Evolutionary conservation across 495 filamentous ascomycete species (phyloP).

Genomic region (Rhypophila decipiens): DNA sequence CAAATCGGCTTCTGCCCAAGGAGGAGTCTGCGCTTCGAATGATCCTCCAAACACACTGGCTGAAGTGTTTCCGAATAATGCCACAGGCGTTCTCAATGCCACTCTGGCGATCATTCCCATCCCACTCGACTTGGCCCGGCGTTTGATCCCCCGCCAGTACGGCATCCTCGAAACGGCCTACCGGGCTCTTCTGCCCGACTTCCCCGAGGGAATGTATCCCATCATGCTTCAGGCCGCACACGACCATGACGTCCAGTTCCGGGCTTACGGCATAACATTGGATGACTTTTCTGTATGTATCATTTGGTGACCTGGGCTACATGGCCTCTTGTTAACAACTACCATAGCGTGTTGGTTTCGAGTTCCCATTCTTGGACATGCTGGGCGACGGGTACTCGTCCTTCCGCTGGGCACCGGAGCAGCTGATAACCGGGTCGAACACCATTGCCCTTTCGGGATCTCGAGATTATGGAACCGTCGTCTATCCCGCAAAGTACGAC

Average conservation of each 20-base stretch:
- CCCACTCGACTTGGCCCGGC: constrained; percentile 24
- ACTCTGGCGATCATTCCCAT: constrained; percentile 37
- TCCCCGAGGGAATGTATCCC: constrained; percentile 39
- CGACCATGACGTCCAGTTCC: constrained; percentile 36
- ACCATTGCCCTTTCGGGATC: constrained; percentile 30
- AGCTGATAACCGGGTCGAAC: constrained; percentile 30
- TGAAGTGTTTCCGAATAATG: constrained; percentile 28
- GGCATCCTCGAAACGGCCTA: constrained; percentile 34
- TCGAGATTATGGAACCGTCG: constrained; percentile 30
- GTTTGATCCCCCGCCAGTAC: constrained; percentile 30
- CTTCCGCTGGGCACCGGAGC: constrained; percentile 35
- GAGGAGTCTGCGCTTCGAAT: constrained; percentile 25
- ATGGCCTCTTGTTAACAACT: constrained; percentile 2
- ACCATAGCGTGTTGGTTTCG: constrained; percentile 32
- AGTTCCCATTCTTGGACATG: constrained; percentile 40
- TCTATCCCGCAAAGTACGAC: constrained; percentile 29
- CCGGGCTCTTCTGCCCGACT: constrained; percentile 28
- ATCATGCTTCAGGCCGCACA: constrained; percentile 38
- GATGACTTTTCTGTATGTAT: constrained; percentile 36
- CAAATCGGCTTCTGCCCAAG: constrained; percentile 14
- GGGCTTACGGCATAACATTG: constrained; percentile 26
- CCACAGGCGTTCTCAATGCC: constrained; percentile 36
- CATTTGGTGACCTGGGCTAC: neutral
- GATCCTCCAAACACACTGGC: constrained; percentile 31
- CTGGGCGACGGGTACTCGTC: constrained; percentile 28